phyloP scores from a whole-genome alignment of 129 eudicot species.

The Smallanthus sonchifolius region DNA sequence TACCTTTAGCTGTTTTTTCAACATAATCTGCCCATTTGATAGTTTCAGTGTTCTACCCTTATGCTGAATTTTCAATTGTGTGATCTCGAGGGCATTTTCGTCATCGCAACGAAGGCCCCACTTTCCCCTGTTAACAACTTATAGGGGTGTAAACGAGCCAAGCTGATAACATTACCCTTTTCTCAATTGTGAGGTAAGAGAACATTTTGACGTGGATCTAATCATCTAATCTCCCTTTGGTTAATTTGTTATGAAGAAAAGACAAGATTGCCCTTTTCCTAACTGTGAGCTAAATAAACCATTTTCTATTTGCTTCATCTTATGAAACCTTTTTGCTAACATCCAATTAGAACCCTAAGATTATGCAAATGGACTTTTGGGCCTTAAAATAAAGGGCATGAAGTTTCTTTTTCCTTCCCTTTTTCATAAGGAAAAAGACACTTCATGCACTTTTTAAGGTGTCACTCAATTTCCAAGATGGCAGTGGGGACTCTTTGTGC shows the following conservation, averaged over 20 bases:
- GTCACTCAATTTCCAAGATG: conserved; percentile 24
- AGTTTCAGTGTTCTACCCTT: no score
- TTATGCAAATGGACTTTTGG: conserved; percentile 23
- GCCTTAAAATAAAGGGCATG: conserved; percentile 20
- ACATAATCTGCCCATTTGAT: neutral
- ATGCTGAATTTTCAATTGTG: no score
- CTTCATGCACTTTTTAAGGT: conserved; percentile 24
- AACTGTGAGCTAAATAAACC: neutral
- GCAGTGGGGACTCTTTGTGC: conserved; percentile 24
- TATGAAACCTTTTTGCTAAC: conserved; percentile 15
- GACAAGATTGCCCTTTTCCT: conserved; percentile 17
- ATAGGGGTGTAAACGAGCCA: no score
- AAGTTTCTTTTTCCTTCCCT: no score
- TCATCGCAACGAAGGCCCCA: neutral
- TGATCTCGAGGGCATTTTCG: neutral
- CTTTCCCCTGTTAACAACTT: neutral
- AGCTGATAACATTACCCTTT: no score
- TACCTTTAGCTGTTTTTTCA: neutral
- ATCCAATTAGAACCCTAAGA: neutral
- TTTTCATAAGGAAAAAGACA: conserved; percentile 10
- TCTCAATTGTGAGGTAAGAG: neutral
- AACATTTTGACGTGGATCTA: neutral
- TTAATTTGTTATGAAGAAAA: conserved; percentile 5
- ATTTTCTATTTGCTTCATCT: neutral
- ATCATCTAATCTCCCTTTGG: neutral